Evolutionary conservation across 2,329 filamentous ascomycete genomes (phyloP).

Genomic region (Exserohilum rostratum): DNA sequence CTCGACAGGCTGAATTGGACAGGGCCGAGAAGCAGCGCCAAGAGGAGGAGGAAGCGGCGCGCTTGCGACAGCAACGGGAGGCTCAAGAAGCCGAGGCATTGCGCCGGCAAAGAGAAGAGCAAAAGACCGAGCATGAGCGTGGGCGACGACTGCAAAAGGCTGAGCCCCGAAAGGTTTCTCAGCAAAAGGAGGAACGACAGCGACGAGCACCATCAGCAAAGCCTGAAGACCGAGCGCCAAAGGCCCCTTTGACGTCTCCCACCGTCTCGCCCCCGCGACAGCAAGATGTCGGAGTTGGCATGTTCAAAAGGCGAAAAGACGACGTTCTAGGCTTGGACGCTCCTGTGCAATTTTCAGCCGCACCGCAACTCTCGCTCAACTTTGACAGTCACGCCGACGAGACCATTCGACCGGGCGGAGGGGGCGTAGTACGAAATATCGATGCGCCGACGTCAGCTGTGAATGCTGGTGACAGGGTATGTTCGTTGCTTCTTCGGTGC

Average conservation of each 20-base stretch:
- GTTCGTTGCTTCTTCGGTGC: slow-evolving; percentile 29
- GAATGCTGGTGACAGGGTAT: slow-evolving; percentile 77
- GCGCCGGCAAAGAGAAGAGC: slow-evolving; percentile 38
- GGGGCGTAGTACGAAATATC: slow-evolving; percentile 60
- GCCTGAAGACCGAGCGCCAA: slow-evolving; percentile 33
- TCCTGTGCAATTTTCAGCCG: slow-evolving; percentile 18
- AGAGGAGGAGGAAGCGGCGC: slow-evolving; percentile 41
- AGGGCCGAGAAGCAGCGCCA: slow-evolving; percentile 32
- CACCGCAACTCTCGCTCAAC: slow-evolving; percentile 32
- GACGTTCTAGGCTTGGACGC: slow-evolving; percentile 33
- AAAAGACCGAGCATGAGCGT: slow-evolving; percentile 40
- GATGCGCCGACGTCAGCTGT: slow-evolving; percentile 82
- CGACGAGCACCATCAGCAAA: slow-evolving; percentile 29
- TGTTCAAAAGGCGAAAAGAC: slow-evolving; percentile 45
- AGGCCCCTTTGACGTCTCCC: slow-evolving; percentile 26
- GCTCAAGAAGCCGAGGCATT: slow-evolving; percentile 37
- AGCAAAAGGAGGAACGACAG: slow-evolving; percentile 36
- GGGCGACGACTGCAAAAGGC: slow-evolving; percentile 41
- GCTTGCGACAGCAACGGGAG: slow-evolving; percentile 32
- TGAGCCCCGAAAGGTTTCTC: slow-evolving; percentile 32
- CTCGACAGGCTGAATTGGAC: slow-evolving; percentile 38
- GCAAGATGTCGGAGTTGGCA: slow-evolving; percentile 37
- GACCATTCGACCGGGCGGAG: slow-evolving; percentile 53
- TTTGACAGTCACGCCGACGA: slow-evolving; percentile 30
- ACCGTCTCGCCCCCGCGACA: slow-evolving; percentile 40